Evolutionary conservation across 192 early-diverging fungal genomes (phyloP), one percentile per base, ranked within the genome.

Genomic region (Coemansia sp.): DNA sequence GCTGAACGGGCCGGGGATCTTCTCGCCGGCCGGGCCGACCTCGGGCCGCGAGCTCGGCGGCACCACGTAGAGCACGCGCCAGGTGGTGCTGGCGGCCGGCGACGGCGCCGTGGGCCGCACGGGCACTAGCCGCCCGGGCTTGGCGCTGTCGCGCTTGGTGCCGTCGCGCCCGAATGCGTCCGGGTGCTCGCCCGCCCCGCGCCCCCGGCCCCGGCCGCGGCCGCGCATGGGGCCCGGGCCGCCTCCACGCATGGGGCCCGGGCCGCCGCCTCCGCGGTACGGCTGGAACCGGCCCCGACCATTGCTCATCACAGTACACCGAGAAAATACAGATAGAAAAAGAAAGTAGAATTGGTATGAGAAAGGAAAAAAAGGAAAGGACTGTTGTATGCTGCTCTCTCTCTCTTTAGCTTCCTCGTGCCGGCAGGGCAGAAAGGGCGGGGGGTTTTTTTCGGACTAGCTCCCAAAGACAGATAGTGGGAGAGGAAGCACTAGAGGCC

Each of bases 1-100:
- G 21, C 72, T 75, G 50, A 75, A 75, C 27, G 72, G 72, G 0
- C 72, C 72, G 0, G 72, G 65, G 6, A 75, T 56, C 40, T 68
- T 67, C 30, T 75, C 72, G 4, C 72, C 72, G 1, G 72, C 41
- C 1, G 61, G 57, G 0, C 72, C 61, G 1, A 75, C 50, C 30
- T 75, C 72, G 17, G 64, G 61, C 15, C 72, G 64, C 21, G 72
- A 23, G 32, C 34, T 67, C 6, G 64, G 30, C 9, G 65, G 65
- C 39, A 63, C 32, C 27, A 32, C 71, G 5, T 75, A 75, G 10
- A 68, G 53, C 2, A 64, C 72, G 0, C 62, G 41, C 72, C 72
- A 75, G 3, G 65, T 42, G 25, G 58, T 58, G 28, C 23, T 58
- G 53, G 56, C 34, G 35, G 52, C 38, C 2, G 72, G 72, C 4